These are phyloP conservation scores for Marvania coccoides DNA, from an alignment of 139 green algal species.

Conservation along the genomic window DNA sequence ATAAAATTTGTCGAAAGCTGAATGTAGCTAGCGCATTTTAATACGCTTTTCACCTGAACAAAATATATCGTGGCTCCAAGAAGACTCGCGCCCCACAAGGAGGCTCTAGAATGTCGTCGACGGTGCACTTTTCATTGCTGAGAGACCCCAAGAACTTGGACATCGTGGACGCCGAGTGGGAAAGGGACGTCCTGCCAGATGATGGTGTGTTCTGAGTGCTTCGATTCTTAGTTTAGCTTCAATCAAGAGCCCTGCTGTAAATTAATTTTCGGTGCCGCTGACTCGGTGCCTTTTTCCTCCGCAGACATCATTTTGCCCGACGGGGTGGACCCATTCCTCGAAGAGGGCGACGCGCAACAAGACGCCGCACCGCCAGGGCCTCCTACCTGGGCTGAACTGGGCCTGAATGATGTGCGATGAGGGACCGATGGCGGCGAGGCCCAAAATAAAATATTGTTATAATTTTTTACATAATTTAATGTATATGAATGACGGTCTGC, in stretches of 20 bases:
- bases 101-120: slow-evolving; percentile 10
- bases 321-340: neutral
- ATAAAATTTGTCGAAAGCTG: too few species aligned
- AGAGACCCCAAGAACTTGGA: slow-evolving; percentile 19
- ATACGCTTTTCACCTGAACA: too few species aligned
- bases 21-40: too few species aligned
- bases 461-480: too few species aligned
- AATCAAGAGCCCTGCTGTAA: neutral
- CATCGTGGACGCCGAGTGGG: slow-evolving; percentile 21
- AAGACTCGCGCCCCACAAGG: too few species aligned
- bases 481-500: too few species aligned
- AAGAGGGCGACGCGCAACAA: neutral
- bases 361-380: neutral
- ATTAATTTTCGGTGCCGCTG: neutral
- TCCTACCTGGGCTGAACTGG: slow-evolving; percentile 24
- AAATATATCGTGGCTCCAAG: too few species aligned
- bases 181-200: slow-evolving; percentile 15
- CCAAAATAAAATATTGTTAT: too few species aligned
- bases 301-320: slow-evolving; percentile 24
- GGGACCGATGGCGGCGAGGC: too few species aligned
- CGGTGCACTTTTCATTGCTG: neutral
- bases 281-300: neutral
- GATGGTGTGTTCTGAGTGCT: slow-evolving; percentile 1
- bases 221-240: neutral
- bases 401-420: slow-evolving; percentile 8